phyloP scores from a whole-genome alignment of 1,284 basidiomycete species.

The Apiotrichum akiyoshidainum region DNA sequence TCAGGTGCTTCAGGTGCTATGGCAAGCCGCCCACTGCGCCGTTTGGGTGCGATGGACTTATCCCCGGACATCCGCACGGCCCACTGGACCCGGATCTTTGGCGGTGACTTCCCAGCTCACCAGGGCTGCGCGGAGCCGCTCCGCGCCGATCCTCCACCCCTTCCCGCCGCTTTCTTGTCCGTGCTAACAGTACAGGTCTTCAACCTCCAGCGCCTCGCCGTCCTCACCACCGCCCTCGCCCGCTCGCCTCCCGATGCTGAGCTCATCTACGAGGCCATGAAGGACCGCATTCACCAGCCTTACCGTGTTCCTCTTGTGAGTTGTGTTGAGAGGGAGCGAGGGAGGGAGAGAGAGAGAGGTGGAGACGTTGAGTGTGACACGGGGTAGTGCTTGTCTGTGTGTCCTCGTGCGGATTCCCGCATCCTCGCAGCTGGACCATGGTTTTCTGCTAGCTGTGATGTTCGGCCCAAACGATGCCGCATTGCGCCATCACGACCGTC shows the following conservation, averaged over 20 bases:
- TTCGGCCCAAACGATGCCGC: too few species aligned
- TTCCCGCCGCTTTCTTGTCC: not conserved
- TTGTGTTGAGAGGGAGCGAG: not conserved
- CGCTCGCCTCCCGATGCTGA: slow-evolving; percentile 86
- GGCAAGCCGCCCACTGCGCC: too few species aligned
- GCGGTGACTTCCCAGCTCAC: not conserved
- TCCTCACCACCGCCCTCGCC: slow-evolving; percentile 92
- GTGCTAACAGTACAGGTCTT: slow-evolving; percentile 66
- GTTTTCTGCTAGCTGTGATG: too few species aligned
- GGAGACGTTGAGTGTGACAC: too few species aligned
- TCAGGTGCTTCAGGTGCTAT: too few species aligned
- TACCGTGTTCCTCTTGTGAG: slow-evolving; percentile 76
- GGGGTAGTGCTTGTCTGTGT: too few species aligned
- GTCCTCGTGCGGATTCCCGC: too few species aligned
- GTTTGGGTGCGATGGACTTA: too few species aligned
- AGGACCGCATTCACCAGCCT: slow-evolving; percentile 95
- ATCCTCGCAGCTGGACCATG: too few species aligned
- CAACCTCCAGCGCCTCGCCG: slow-evolving; percentile 93
- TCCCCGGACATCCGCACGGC: not conserved
- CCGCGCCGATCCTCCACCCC: not conserved
- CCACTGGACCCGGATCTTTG: not conserved
- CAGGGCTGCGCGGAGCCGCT: not conserved
- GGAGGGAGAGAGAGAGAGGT: too few species aligned
- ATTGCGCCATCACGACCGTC: too few species aligned
- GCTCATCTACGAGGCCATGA: slow-evolving; percentile 99